Conservation (phyloP, 2,329 filamentous ascomycete species). For the Coniochaeta sp. region DNA sequence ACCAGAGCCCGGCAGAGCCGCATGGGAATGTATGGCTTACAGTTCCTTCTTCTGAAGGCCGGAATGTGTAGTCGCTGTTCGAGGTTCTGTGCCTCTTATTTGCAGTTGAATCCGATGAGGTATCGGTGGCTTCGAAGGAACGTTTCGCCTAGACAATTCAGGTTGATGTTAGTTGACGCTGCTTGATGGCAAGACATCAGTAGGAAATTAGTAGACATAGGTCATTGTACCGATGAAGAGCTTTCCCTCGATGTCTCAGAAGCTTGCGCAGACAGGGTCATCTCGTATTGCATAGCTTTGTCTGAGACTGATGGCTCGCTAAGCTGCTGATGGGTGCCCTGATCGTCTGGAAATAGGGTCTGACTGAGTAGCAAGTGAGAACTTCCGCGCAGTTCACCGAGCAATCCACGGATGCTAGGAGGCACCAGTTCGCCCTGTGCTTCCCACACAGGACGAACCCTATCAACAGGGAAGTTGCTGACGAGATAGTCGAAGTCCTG, state of each 20-base stretch:
- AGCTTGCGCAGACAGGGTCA: not conserved
- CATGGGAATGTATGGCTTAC: not conserved
- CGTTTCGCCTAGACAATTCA: not conserved
- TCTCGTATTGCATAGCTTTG: not conserved
- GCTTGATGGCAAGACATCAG: not conserved
- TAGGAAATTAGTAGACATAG: too few species aligned
- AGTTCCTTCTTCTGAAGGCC: not conserved
- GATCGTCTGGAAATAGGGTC: not conserved
- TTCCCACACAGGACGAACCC: not conserved
- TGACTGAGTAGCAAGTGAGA: not conserved
- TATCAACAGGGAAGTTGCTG: not conserved
- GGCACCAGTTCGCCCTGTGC: not conserved
- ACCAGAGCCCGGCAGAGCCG: not conserved
- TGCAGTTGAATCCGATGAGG: not conserved
- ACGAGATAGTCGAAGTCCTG: not conserved
- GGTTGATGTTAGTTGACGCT: not conserved
- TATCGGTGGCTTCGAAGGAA: not conserved
- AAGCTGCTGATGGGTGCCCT: not conserved
- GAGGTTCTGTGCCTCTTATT: not conserved
- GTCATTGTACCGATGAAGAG: not conserved
- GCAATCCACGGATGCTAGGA: not conserved
- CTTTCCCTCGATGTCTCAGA: not conserved
- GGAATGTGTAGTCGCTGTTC: not conserved
- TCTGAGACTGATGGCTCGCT: not conserved
- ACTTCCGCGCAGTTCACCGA: not conserved